Base-by-base conservation (phyloP, 352 stramenopile genomes). In the Phytophthora ramorum region DNA sequence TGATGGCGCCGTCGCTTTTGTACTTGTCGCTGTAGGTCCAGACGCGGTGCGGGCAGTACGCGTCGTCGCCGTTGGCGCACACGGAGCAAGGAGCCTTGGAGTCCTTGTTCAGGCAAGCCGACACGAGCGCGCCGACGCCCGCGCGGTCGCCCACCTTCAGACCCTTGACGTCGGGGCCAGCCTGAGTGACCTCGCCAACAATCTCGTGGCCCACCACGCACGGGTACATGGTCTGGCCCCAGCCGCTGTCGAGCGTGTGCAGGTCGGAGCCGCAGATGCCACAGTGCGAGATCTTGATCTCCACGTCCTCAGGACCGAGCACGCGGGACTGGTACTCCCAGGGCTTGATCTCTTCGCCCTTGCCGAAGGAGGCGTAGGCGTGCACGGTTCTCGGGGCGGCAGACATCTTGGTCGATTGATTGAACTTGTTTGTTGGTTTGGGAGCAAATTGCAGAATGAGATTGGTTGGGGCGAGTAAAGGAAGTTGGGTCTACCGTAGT, bases 121-220 rank as follows among this genome's bases (percentile, higher is more conserved):
- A 88, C n/a, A 90, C 85, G 48, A 94, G 82, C 17, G 82, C 90
- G 22, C 90, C 90, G 20, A 97, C 87, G 34, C 90, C 89, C 0
- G 91, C 87, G 17, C 71, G 60, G 69, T 96, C 83, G 22, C 91
- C 90, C 9, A 94, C 78, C 38, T 85, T 78, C 54, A 95, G 77
- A 19, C 76, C 73, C 32, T 64, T 77, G 1, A 97, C 89, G 1
- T 87, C 47, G 1, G 57, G 22, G 4, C 77, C 80, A 0, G 58
- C 74, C 10, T 60, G 32, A 6, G 75, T 80, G 24, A 87, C 67
- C 16, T 77, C 66, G 7, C 77, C 78, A 12, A 89, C 69, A 63
- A 89, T 89, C 69, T 89, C 80, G 48, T 89, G 79, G 20, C 80
- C 78, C 1, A 79, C 66, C 2, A 89, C 75, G 50, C 75, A 73